Evolutionary conservation across 108 stramenopile species (phyloP).

Genomic region (Skeletonema potamos): DNA sequence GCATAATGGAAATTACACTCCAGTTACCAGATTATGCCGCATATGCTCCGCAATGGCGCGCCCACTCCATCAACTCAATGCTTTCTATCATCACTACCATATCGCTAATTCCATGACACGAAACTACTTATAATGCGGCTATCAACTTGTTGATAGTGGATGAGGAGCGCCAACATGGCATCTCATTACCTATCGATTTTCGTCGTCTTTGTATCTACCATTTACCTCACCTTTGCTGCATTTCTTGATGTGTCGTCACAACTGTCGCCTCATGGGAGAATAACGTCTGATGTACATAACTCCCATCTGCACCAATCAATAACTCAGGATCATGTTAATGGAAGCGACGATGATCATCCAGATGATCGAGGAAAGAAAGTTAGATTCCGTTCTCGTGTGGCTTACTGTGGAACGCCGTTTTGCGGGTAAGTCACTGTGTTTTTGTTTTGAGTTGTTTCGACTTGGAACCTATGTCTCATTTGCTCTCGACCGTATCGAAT

Average conservation of each 20-base stretch:
- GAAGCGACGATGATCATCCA: not conserved
- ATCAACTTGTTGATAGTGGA: too few species aligned
- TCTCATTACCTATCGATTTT: not conserved
- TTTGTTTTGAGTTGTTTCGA: not conserved
- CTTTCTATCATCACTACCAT: not conserved
- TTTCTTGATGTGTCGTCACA: not conserved
- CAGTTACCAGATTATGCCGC: too few species aligned
- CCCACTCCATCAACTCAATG: not conserved
- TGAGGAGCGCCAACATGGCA: not conserved
- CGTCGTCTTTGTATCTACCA: not conserved
- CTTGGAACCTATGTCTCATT: too few species aligned
- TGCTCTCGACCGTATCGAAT: not conserved
- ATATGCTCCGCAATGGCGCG: too few species aligned
- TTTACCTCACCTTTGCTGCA: not conserved
- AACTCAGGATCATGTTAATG: not conserved
- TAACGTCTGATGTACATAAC: slow-evolving; percentile 23
- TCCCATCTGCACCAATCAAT: not conserved
- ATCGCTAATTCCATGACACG: too few species aligned
- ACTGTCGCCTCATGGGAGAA: slow-evolving; percentile 16
- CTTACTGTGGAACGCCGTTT: slow-evolving; percentile 67
- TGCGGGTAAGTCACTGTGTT: slow-evolving; percentile 34
- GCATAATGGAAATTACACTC: too few species aligned
- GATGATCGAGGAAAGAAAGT: not conserved
- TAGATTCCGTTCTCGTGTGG: slow-evolving; percentile 59
- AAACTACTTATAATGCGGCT: too few species aligned